Percentiles rank a stretch among this genome's conserved stretches.
Evolutionary conservation across 2,329 filamentous ascomycete species (phyloP).

Genomic region (Davidsoniella neocaledoniae): DNA sequence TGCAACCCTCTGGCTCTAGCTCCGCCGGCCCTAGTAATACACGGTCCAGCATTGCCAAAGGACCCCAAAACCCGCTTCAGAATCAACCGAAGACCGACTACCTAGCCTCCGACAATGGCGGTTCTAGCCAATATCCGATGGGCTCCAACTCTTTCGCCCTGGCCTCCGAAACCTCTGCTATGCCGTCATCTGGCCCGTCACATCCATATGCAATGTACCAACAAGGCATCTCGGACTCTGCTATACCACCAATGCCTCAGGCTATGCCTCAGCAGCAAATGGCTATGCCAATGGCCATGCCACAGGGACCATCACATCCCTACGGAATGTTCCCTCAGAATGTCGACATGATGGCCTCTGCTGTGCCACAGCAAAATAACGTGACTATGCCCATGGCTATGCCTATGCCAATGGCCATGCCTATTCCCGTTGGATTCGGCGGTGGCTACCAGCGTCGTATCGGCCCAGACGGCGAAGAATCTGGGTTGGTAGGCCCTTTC

Average conservation of each 20-base stretch:
- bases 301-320: slow-evolving; percentile 55
- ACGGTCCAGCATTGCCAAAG: slow-evolving; percentile 6
- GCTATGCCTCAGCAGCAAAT: not conserved
- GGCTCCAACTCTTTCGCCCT: slow-evolving; percentile 5
- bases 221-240: slow-evolving; percentile 9
- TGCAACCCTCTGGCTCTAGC: not conserved
- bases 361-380: slow-evolving; percentile 21
- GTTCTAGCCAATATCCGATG: slow-evolving; percentile 1
- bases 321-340: slow-evolving; percentile 72
- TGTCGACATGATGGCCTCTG: slow-evolving; percentile 56
- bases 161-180: slow-evolving; percentile 5
- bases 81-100: slow-evolving; percentile 8
- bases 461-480: slow-evolving; percentile 75
- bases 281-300: not conserved
- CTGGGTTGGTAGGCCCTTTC: slow-evolving; percentile 71
- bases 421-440: slow-evolving; percentile 61
- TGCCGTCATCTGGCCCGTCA: slow-evolving; percentile 10
- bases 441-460: slow-evolving; percentile 54
- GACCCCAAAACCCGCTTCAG: not conserved
- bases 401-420: slow-evolving; percentile 29
- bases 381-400: slow-evolving; percentile 43
- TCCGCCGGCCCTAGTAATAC: not conserved
- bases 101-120: not conserved
- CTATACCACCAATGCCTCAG: not conserved
- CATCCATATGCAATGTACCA: slow-evolving; percentile 13